Evolutionary conservation across 768 basidiomycete genomes (phyloP).

Genomic region (Dioszegia aurantiaca): DNA sequence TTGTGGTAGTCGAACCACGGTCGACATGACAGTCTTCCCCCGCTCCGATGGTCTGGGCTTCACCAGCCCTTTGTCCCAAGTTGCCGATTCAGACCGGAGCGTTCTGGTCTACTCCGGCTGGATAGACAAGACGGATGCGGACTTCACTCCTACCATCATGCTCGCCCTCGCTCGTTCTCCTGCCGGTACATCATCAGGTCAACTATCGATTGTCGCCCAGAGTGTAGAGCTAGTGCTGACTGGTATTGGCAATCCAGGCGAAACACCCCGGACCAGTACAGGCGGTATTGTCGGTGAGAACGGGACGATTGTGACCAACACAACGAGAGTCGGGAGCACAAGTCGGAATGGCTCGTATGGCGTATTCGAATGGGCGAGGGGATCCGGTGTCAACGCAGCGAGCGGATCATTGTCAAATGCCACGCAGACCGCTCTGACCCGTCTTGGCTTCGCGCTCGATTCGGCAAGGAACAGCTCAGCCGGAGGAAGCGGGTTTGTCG

Average conservation of each 20-base stretch:
- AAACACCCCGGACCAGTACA: conserved; percentile 16
- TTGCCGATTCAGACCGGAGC: conserved; percentile 63
- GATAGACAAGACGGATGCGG: conserved; percentile 65
- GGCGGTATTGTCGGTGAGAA: conserved; percentile 15
- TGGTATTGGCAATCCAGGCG: conserved; percentile 50
- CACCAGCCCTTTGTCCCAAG: conserved; percentile 71
- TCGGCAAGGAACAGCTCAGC: conserved; percentile 55
- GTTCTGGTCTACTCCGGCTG: conserved; percentile 75
- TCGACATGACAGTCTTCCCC: conserved; percentile 78
- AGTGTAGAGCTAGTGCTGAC: conserved; percentile 74
- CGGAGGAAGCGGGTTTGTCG: conserved; percentile 21
- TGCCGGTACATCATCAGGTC: conserved; percentile 60
- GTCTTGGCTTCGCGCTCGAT: conserved; percentile 63
- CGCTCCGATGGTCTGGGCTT: conserved; percentile 64
- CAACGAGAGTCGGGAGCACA: conserved; percentile 42
- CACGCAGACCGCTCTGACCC: conserved; percentile 67
- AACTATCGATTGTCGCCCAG: conserved; percentile 80
- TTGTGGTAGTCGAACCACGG: conserved; percentile 74
- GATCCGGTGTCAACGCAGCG: conserved; percentile 58
- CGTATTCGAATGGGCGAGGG: conserved; percentile 74
- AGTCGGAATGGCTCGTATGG: conserved; percentile 59
- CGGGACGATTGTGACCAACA: conserved; percentile 47
- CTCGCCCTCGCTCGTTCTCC: conserved; percentile 71
- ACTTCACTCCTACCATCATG: conserved; percentile 69
- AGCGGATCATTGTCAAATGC: conserved; percentile 65